Conservation (phyloP, 345 rosid species). For the Arabis alpina region DNA sequence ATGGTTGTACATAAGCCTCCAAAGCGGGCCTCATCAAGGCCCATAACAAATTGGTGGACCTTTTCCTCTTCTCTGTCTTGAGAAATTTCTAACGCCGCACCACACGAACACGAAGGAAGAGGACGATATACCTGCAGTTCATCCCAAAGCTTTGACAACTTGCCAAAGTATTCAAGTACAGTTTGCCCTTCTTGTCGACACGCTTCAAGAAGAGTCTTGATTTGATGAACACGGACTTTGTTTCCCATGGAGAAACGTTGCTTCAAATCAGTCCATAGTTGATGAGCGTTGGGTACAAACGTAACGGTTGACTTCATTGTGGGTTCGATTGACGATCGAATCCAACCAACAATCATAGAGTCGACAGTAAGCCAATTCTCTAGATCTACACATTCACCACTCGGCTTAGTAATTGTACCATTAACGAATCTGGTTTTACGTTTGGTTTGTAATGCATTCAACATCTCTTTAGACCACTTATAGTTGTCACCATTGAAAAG, state of each 20-base stretch:
- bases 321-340: not conserved
- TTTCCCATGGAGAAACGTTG: not conserved
- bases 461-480: not conserved
- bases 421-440: not conserved
- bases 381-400: not conserved
- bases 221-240: not conserved
- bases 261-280: not conserved
- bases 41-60: not conserved
- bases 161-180: not conserved
- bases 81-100: not conserved
- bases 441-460: not conserved
- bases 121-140: not conserved
- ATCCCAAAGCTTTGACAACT: not conserved
- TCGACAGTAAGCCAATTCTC: not conserved
- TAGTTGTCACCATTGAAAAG: not conserved
- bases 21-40: not conserved
- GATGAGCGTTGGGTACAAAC: not conserved
- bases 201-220: not conserved
- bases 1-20: not conserved
- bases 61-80: not conserved
- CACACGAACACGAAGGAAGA: not conserved
- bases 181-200: not conserved
- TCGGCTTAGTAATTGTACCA: not conserved
- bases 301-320: not conserved
- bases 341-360: not conserved